Conservation (phyloP, 805 yeast species). For the Metschnikowia colocasiae region DNA sequence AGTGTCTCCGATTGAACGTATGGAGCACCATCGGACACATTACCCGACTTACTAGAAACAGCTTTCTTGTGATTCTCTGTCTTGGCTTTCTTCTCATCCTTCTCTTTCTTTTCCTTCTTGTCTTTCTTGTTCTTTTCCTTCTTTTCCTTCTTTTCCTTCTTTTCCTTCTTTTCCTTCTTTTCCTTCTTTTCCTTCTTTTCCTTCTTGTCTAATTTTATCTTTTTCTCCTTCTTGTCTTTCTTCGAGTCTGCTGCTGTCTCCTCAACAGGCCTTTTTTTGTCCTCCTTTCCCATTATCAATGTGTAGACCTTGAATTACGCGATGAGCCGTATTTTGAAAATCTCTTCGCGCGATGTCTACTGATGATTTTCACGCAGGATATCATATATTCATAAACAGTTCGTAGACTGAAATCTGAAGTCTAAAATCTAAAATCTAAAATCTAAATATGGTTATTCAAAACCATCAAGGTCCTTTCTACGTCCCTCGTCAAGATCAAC, state of each 20-base stretch:
- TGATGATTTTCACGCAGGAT: constrained; percentile 4
- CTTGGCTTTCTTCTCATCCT: constrained; percentile 30
- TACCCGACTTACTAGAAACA: background rate
- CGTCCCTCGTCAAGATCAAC: constrained; percentile 53
- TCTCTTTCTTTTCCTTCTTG: constrained; percentile 21
- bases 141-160: constrained; percentile 24
- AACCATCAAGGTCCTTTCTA: constrained; percentile 33
- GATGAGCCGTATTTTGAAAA: constrained; percentile 2
- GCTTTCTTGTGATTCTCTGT: constrained; percentile 37
- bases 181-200: constrained; percentile 15
- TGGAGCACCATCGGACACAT: constrained; percentile 10
- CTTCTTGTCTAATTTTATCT: constrained; percentile 16
- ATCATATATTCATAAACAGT: background rate
- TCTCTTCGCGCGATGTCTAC: constrained; percentile 4
- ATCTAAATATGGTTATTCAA: background rate
- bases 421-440: background rate
- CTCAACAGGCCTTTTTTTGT: constrained; percentile 27
- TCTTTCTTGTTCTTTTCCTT: constrained; percentile 26
- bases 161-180: constrained; percentile 20
- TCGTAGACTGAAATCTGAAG: background rate
- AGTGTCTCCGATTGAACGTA: constrained; percentile 41
- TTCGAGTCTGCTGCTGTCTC: constrained; percentile 27
- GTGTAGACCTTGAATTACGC: background rate
- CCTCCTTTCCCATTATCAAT: constrained; percentile 23
- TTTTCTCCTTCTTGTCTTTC: constrained; percentile 26